Evolutionary conservation across 129 eudicot genomes (phyloP).

Genomic region (Dittrichia graveolens): DNA sequence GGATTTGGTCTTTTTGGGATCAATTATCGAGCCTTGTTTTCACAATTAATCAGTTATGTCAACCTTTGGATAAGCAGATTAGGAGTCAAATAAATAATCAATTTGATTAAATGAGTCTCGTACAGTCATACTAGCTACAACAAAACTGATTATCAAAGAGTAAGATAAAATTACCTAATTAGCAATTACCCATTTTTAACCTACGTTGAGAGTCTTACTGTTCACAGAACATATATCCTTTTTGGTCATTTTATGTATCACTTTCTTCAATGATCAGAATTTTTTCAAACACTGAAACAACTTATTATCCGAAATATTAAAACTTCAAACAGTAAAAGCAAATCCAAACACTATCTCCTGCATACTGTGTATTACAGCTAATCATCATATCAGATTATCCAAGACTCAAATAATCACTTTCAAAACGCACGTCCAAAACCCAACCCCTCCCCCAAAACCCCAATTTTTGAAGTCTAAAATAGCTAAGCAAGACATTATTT

Average conservation of each 20-base stretch:
- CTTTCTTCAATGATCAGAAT: not conserved
- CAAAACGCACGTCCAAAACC: not conserved
- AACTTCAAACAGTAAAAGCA: not conserved
- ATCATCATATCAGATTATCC: not conserved
- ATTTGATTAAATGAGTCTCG: not conserved
- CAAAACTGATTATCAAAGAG: no score
- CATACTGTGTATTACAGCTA: not conserved
- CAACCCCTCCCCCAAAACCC: no score
- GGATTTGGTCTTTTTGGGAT: no score
- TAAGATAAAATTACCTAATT: not conserved
- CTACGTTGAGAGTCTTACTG: not conserved
- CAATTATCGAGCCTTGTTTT: no score
- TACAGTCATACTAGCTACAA: no score
- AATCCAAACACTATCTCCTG: conserved; percentile 5
- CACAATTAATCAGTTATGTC: not conserved
- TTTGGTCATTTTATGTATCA: not conserved
- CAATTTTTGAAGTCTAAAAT: not conserved
- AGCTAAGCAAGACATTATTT: conserved; percentile 15
- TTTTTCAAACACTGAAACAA: not conserved
- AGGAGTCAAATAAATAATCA: not conserved
- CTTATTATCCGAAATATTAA: not conserved
- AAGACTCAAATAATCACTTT: not conserved
- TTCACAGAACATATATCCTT: not conserved
- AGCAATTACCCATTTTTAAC: not conserved
- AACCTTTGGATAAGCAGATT: not conserved